These are phyloP conservation scores for Skeletonema menzelii DNA, from an alignment of 108 stramenopile species.

Conservation along the genomic window DNA sequence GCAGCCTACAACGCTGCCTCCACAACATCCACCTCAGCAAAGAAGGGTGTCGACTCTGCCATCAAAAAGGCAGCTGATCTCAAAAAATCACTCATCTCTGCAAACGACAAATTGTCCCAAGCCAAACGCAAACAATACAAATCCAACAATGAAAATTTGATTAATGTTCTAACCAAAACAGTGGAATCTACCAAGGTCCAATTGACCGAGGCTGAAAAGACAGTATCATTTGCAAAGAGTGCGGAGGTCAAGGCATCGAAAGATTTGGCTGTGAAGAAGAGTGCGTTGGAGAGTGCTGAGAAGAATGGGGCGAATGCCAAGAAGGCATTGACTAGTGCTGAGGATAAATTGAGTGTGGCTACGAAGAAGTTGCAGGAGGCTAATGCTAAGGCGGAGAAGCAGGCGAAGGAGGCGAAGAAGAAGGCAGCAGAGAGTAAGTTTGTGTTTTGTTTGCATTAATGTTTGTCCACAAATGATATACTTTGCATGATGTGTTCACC, in stretches of 20 bases:
- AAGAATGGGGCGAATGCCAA: not conserved
- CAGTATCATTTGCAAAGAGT: not conserved
- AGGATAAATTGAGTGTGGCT: not conserved
- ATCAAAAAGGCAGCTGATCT: slow-evolving; percentile 2
- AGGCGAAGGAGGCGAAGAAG: not conserved
- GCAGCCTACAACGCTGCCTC: not conserved
- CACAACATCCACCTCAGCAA: not conserved
- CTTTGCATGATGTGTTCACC: not conserved
- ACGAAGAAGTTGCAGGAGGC: not conserved
- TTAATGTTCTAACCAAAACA: not conserved
- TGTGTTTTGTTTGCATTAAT: not conserved
- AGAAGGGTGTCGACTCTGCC: not conserved
- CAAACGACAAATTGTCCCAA: slow-evolving; percentile 5
- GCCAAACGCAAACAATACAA: slow-evolving; percentile 8
- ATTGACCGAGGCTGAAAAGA: slow-evolving; percentile 1
- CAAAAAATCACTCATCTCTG: not conserved
- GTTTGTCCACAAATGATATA: not conserved
- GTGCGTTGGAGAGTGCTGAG: not conserved
- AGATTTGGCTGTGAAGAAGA: slow-evolving; percentile 1
- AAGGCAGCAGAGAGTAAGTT: slow-evolving; percentile 1
- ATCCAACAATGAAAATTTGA: slow-evolving; percentile 3
- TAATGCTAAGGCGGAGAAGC: not conserved
- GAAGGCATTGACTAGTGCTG: not conserved
- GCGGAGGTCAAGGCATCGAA: slow-evolving; percentile 7
- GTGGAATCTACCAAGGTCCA: not conserved